A percentile compares a stretch with the other conserved stretches of the same genome.
These are phyloP conservation scores for Cordyceps javanica DNA, from an alignment of 2,329 filamentous ascomycete genomes.

Conservation along the genomic window DNA sequence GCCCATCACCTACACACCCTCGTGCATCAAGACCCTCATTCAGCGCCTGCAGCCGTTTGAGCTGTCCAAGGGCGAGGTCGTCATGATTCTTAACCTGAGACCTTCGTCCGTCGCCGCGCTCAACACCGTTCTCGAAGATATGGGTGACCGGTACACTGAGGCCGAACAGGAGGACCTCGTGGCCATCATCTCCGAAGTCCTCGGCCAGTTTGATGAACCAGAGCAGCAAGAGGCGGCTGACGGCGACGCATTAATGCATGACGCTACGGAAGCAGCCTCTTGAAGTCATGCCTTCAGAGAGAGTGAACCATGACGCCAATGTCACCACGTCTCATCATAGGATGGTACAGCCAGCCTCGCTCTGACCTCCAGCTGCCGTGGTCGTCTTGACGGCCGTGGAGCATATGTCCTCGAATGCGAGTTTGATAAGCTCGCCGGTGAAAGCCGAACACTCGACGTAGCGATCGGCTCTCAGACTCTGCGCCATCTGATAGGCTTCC, in stretches of 20 bases:
- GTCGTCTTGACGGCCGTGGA: constrained; percentile 45
- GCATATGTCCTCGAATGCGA: constrained; percentile 57
- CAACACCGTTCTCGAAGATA: constrained; percentile 60
- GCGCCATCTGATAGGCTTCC: constrained; percentile 50
- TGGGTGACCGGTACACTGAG: constrained; percentile 52
- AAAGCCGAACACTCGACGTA: constrained; percentile 59
- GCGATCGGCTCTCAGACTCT: constrained; percentile 54
- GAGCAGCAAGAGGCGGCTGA: constrained; percentile 27
- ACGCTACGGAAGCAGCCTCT: constrained; percentile 19
- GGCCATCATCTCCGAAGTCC: constrained; percentile 47
- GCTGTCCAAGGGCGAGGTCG: constrained; percentile 60
- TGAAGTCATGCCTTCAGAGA: constrained; percentile 15
- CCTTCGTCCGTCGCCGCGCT: constrained; percentile 51
- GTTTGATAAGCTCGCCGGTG: constrained; percentile 51
- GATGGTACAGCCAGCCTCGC: constrained; percentile 46
- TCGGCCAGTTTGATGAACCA: constrained; percentile 43
- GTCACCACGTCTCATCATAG: constrained; percentile 31
- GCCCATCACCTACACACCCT: constrained; percentile 46
- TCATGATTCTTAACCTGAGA: constrained; percentile 63
- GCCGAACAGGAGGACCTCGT: constrained; percentile 55
- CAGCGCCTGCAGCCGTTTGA: constrained; percentile 49
- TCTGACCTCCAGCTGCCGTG: constrained; percentile 43
- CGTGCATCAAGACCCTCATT: constrained; percentile 47
- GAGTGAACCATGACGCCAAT: neutral
- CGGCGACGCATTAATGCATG: constrained; percentile 33